These are phyloP conservation scores for Sophora flavescens DNA, from an alignment of 306 rosid genomes.

Conservation along the genomic window DNA sequence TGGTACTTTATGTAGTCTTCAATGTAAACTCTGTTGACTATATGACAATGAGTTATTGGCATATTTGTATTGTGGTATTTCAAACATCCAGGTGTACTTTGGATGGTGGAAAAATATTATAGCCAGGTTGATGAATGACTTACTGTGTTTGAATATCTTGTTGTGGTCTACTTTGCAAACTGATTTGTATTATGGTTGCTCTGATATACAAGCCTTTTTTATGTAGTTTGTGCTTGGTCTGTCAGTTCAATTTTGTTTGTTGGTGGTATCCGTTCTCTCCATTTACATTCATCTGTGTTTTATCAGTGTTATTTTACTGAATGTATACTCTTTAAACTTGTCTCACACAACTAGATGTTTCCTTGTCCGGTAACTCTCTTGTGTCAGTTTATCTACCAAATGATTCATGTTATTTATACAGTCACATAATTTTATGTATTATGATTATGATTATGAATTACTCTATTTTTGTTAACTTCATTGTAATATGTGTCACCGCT, in stretches of 20 bases:
- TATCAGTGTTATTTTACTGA: not conserved
- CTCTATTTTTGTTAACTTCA: not conserved
- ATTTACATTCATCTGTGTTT: not conserved
- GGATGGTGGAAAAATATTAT: not conserved
- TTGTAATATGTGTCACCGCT: not conserved
- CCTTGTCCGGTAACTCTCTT: not conserved
- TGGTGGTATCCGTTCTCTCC: not conserved
- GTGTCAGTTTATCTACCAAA: slow-evolving; percentile 11
- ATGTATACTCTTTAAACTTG: slow-evolving; percentile 4
- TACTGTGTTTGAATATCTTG: slow-evolving; percentile 22
- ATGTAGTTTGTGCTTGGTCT: slow-evolving; percentile 22
- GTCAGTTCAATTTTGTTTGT: slow-evolving; percentile 10
- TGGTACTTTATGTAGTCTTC: slow-evolving; percentile 36
- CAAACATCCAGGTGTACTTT: slow-evolving; percentile 20
- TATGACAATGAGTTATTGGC: not conserved
- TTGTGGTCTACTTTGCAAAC: slow-evolving; percentile 16
- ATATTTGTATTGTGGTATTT: slow-evolving; percentile 27
- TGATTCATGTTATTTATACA: not conserved
- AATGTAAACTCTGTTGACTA: slow-evolving; percentile 6
- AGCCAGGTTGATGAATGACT: slow-evolving; percentile 31
- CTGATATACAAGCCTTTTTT: slow-evolving; percentile 11
- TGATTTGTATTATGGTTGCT: slow-evolving; percentile 12
- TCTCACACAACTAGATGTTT: not conserved
- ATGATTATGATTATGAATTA: not conserved
- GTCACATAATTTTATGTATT: not conserved